These are phyloP conservation scores for Cenchrus americanus DNA, from an alignment of 176 grass and related monocot genomes.

Conservation along the genomic window DNA sequence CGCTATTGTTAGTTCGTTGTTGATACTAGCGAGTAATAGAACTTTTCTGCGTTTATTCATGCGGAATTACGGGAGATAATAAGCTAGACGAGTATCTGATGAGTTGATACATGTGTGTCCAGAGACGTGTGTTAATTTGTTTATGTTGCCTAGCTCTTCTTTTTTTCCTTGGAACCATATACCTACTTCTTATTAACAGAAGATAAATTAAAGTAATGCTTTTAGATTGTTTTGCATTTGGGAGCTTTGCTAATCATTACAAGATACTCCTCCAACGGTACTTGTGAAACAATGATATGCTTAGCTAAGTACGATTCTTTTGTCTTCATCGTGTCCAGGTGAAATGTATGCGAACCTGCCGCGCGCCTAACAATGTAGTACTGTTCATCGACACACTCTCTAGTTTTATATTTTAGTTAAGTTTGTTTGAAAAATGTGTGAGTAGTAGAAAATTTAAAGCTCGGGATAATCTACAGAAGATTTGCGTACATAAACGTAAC, in stretches of 20 bases:
- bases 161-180: neutral
- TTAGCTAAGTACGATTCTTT: neutral
- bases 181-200: constrained; percentile 10
- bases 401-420: too few species aligned
- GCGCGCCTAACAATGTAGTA: neutral
- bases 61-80: too few species aligned
- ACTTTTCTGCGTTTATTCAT: too few species aligned
- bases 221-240: neutral
- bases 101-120: neutral
- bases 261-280: neutral
- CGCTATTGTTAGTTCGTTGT: too few species aligned
- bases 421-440: neutral
- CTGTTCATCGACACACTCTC: neutral
- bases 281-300: neutral
- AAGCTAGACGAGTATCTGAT: too few species aligned
- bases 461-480: neutral
- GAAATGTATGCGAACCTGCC: constrained; percentile 22
- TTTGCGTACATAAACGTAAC: neutral
- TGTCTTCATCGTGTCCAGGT: constrained; percentile 15
- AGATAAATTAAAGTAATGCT: neutral
- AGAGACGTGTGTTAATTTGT: neutral
- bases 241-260: neutral
- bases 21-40: too few species aligned
- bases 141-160: neutral
- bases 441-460: neutral